phyloP scores from a whole-genome alignment of 2,329 filamentous ascomycete species.

The Fusarium annulatum region DNA sequence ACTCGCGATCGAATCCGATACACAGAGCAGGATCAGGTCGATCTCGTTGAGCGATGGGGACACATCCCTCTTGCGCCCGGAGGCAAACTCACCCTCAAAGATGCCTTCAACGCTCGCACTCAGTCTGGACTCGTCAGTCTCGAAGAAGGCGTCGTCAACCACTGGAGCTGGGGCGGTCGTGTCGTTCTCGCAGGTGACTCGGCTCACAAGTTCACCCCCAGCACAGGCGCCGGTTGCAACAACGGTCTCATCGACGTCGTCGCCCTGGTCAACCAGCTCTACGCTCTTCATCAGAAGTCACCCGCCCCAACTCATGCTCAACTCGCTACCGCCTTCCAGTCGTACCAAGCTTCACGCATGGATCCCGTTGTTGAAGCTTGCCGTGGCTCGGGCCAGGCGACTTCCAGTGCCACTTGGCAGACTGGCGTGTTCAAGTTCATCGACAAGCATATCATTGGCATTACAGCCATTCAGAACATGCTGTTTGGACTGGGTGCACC shows the following conservation, averaged over 20 bases:
- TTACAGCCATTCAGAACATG: conserved; percentile 15
- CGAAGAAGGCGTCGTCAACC: conserved; percentile 51
- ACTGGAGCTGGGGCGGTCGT: conserved; percentile 51
- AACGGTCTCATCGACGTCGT: conserved; percentile 50
- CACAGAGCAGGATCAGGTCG: conserved; percentile 27
- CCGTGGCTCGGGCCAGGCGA: background rate
- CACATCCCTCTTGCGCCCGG: conserved; percentile 29
- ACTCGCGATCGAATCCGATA: conserved; percentile 27
- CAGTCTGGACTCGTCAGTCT: conserved; percentile 48
- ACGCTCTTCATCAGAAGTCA: background rate
- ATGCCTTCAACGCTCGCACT: conserved; percentile 44
- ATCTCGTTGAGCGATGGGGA: conserved; percentile 32
- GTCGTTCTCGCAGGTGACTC: conserved; percentile 53
- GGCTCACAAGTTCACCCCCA: conserved; percentile 53
- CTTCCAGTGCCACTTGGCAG: conserved; percentile 30
- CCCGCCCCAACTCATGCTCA: background rate
- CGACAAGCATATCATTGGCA: conserved; percentile 23
- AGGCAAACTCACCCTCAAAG: conserved; percentile 43
- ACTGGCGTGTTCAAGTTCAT: conserved; percentile 25
- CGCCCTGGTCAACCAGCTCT: conserved; percentile 45
- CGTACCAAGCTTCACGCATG: conserved; percentile 28
- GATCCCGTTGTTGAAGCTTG: conserved; percentile 17
- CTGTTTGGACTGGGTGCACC: background rate
- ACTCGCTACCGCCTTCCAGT: conserved; percentile 15
- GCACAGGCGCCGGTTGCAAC: conserved; percentile 50